Evolutionary conservation across 306 rosid species (phyloP), one percentile per base, ranked within the genome.

Genomic region (Vigna trinervia): DNA sequence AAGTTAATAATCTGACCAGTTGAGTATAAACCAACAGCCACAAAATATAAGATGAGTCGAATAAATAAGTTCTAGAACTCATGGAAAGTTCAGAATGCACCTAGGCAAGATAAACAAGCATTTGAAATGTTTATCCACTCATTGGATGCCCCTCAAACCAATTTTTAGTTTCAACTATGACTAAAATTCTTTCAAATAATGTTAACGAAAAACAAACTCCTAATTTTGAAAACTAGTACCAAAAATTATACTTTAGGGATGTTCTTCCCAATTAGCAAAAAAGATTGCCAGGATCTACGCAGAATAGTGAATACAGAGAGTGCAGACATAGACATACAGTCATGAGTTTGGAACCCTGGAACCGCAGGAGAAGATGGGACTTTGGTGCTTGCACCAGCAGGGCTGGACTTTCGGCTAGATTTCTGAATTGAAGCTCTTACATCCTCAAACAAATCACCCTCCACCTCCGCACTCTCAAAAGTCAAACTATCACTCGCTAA

Each of bases 351-450:
- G 74, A 58, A 74, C 67, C 79, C 78, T 8, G 78, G 32, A 20
- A 68, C 62, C 39, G 43, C 63, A 12, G 88, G 53, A 70, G 56
- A 61, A 9, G 87, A 59, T 4, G 59, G 74, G 15, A 39, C 74
- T 85, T 77, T 83, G 69, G 72, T 69, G 5, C 67, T 78, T 43
- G 64, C 85, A 80, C 71, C 84, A 41, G 73, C 77, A 65, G 17
- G 79, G 12, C 52, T 61, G 17, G 87, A 54, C 15, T 46, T 82
- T 45, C 54, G 75, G 74, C 88, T 79, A 15, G 97, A 96, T 83
- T 91, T 92, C 85, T 92, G 99, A 81, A 96, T 96, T 2, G 99
- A 96, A 84, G 97, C 99, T 87, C 99, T 87, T 28, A 92, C 79
- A 68, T 96, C 99, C 66, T 87, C 94, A 61, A 96, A 96, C 46